Evolutionary conservation across 352 stramenopile genomes (phyloP).

Genomic region (Pythium utonaiense): DNA sequence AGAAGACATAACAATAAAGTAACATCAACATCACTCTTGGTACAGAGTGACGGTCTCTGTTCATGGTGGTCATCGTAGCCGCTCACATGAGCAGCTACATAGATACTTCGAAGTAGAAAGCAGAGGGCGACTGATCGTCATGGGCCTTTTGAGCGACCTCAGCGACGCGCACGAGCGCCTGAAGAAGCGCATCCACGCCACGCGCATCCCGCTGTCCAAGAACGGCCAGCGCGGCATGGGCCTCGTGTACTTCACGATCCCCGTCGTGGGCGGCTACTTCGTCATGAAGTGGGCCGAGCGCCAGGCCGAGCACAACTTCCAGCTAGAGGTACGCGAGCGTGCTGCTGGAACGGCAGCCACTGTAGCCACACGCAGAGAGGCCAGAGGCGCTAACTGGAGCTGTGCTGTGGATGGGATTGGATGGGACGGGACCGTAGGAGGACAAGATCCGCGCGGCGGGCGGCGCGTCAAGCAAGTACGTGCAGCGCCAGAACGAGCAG

Average conservation of each 20-base stretch:
- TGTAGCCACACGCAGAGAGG: too few species aligned
- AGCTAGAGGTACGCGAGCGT: constrained; percentile 41
- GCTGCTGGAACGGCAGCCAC: not conserved
- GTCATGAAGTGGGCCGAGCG: constrained; percentile 90
- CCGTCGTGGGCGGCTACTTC: constrained; percentile 86
- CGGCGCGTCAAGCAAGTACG: constrained; percentile 37
- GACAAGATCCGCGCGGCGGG: constrained; percentile 59
- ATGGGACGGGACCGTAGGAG: constrained; percentile 31
- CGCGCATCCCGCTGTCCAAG: constrained; percentile 87
- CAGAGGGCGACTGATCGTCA: too few species aligned
- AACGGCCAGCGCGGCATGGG: constrained; percentile 84
- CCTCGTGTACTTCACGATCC: constrained; percentile 89
- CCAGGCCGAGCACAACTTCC: constrained; percentile 71
- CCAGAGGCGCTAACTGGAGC: too few species aligned
- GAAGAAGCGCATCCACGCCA: constrained; percentile 91
- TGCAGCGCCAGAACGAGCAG: constrained; percentile 68
- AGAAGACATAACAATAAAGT: constrained; percentile 9
- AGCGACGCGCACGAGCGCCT: constrained; percentile 80
- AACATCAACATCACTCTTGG: not conserved
- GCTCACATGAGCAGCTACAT: too few species aligned
- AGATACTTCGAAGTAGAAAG: too few species aligned
- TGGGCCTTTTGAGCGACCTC: constrained; percentile 78
- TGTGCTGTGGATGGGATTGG: not conserved
- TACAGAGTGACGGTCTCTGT: not conserved
- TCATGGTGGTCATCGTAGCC: too few species aligned